Evolutionary conservation across 805 yeast species (phyloP), one percentile per base, ranked within the genome.

Genomic region (Monosporozyma servazzii): DNA sequence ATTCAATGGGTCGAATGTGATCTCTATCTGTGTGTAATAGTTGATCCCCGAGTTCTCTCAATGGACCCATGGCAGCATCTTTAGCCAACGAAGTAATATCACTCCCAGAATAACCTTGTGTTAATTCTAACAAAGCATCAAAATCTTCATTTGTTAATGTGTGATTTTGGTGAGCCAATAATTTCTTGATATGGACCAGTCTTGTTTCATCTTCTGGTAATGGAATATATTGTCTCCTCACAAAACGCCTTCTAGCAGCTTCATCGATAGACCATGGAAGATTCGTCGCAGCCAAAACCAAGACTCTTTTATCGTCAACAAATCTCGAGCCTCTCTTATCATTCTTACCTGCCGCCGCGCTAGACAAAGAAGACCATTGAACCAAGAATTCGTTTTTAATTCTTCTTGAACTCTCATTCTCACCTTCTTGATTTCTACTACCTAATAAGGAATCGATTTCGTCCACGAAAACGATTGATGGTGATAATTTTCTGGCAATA

Each of bases 31-130:
- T 77, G 42, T 74, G 70, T 56, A 91, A 73, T 51, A 91, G 75
- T 45, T 84, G 81, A 53, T 91, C 97, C 1, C 98, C 97, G 23
- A 91, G 71, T 41, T 88, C 84, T 56, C 99, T 75, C 37, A 93
- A 72, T 1, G 99, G 98, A 1, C 96, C 96, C 97, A 91, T 90
- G 1, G 99, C 97, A 2, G 96, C 95, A 66, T 91, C 97, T 67
- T 90, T 93, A 1, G 97, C 96, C 54, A 91, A 69, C 1, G 96
- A 90, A 0, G 97, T 89, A 43, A 91, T 77, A 68, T 91, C 99
- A 57, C 93, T 83, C 2, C 96, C 96, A n/a, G 96, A 86, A 67
- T 82, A 88, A 0, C 88, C 91, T 6, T 81, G 81, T 0, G 98
- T 89, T 58, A 86, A 65, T 10, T 72, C 71, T 17, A 86, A 75